Base-by-base conservation (phyloP, 345 rosid species). In the Aquilaria yunnanensis region DNA sequence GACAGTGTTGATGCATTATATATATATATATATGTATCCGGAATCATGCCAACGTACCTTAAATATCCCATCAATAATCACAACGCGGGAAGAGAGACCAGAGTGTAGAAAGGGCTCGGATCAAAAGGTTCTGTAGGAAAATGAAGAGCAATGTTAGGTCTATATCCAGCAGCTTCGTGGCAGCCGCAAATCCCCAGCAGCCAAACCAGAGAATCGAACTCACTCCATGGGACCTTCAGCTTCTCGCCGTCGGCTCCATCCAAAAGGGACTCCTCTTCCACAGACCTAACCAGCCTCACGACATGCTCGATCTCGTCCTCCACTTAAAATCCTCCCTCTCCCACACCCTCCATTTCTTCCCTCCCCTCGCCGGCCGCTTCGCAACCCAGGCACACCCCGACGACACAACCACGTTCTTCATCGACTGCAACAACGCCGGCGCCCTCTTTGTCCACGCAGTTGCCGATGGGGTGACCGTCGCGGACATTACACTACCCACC, bases 361-460 rank as follows among this genome's bases (percentile, higher is more conserved):
- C 5, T 11, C 74, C 74, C 0, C 64, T 78, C 1, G 70, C 74
- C 0, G 78, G 81, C 58, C 75, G 81, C 14, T 31, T 74, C 6
- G 59, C 75, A n/a, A 50, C 60, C 13, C 12, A 6, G 1, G 47
- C 56, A 9, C 56, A 70, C 14, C 23, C 33, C 2, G 64, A 76
- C 32, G 41, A 31, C 11, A 56, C 68, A 0, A 10, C 41, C 34
- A 59, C 69, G 6, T 70, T 62, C 9, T 66, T 49, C 56, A 32
- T 74, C 12, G 46, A 77, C 56, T 78, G 72, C 59, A 77, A 71
- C 64, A 61, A 64, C 23, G 56, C 56, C 2, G 74, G 78, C 9
- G 71, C 63, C 23, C 57, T 9, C 14, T 75, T 78, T 14, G 65
- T 81, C 14, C 79, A 79, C 32, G 79, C 81, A 10, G 30, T 12